These are phyloP conservation scores for Ogataea chonburiensis DNA, from an alignment of 805 yeast genomes.

Conservation along the genomic window DNA sequence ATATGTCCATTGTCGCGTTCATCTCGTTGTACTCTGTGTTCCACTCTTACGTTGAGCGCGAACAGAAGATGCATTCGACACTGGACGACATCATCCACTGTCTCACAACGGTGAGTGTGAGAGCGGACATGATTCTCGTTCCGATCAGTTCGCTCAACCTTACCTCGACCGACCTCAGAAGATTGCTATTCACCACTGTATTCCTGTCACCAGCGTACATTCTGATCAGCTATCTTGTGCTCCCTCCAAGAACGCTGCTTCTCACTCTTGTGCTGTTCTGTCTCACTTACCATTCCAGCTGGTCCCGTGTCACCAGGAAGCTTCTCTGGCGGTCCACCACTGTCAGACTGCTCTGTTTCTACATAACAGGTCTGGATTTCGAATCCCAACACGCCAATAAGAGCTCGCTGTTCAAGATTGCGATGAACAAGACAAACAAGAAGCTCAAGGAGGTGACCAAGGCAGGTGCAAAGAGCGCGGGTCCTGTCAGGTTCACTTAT, in stretches of 20 bases:
- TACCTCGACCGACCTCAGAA: slow-evolving; percentile 72
- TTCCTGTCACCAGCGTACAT: slow-evolving; percentile 85
- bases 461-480: slow-evolving; percentile 18
- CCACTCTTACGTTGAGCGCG: slow-evolving; percentile 54
- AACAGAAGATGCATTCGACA: slow-evolving; percentile 68
- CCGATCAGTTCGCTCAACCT: slow-evolving; percentile 79
- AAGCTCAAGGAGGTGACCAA: slow-evolving; percentile 29
- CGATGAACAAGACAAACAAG: slow-evolving; percentile 52
- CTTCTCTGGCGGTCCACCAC: slow-evolving; percentile 80
- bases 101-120: slow-evolving; percentile 68
- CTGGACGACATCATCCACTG: slow-evolving; percentile 82
- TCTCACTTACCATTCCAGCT: slow-evolving; percentile 82
- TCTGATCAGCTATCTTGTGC: slow-evolving; percentile 59
- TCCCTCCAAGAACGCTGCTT: slow-evolving; percentile 69
- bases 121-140: slow-evolving; percentile 71
- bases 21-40: slow-evolving; percentile 60
- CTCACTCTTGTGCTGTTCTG: slow-evolving; percentile 57
- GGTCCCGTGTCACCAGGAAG: slow-evolving; percentile 79
- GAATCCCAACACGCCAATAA: slow-evolving; percentile 34
- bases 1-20: slow-evolving; percentile 62
- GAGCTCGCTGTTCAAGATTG: slow-evolving; percentile 49
- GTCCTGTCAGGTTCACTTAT: slow-evolving; percentile 78
- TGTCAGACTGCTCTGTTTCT: slow-evolving; percentile 70
- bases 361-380: slow-evolving; percentile 84
- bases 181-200: slow-evolving; percentile 79